Evolutionary conservation across 2,329 filamentous ascomycete species (phyloP).

Genomic region (Cytospora chrysosperma): DNA sequence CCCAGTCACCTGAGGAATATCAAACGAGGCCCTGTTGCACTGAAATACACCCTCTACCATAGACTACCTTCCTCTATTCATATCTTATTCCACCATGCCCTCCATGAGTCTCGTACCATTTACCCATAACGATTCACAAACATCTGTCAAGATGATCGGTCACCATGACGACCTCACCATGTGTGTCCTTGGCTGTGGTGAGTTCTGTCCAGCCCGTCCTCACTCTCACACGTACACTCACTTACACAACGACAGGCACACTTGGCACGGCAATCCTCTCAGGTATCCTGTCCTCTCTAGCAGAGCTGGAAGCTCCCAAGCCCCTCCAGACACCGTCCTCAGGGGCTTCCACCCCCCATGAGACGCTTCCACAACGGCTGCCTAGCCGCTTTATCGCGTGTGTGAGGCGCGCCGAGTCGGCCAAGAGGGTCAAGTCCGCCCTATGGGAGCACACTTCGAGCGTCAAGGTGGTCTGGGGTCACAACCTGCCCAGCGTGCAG

Average conservation of each 20-base stretch:
- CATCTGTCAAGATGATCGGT: constrained; percentile 8
- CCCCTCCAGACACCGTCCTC: constrained; percentile 46
- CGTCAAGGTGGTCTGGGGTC: constrained; percentile 67
- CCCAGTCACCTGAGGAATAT: neutral
- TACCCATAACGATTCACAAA: constrained; percentile 7
- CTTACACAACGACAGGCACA: constrained; percentile 56
- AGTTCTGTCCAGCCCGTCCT: constrained; percentile 32
- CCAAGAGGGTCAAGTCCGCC: constrained; percentile 64
- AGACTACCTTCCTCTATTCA: constrained; percentile 7
- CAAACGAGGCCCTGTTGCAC: neutral
- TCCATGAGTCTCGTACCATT: constrained; percentile 18
- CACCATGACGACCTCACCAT: constrained; percentile 58
- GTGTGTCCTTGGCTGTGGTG: constrained; percentile 80
- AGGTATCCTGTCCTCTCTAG: constrained; percentile 72
- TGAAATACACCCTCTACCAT: constrained; percentile 6
- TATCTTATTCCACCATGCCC: constrained; percentile 32
- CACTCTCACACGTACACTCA: neutral
- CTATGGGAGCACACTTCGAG: constrained; percentile 62
- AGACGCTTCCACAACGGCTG: constrained; percentile 55
- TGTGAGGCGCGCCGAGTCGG: constrained; percentile 68
- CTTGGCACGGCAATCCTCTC: constrained; percentile 84
- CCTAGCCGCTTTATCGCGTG: constrained; percentile 80
- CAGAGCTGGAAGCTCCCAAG: constrained; percentile 46
- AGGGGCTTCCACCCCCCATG: constrained; percentile 41
- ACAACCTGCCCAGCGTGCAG: constrained; percentile 67